Base-by-base conservation (phyloP, 371 early-diverging fungal genomes). In the Circinella umbellata region DNA sequence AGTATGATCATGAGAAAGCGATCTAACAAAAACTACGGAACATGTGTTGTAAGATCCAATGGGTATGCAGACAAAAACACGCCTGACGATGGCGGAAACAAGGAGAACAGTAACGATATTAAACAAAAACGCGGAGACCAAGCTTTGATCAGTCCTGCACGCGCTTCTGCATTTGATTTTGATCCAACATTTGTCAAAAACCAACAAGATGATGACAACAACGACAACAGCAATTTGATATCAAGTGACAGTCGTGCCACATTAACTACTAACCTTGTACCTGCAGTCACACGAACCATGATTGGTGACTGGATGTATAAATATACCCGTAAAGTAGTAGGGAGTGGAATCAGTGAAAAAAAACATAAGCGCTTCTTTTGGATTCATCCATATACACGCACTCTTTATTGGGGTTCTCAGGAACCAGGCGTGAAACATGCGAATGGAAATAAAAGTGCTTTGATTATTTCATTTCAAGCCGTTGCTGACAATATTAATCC, bases 341-440 rank as follows among this genome's bases (percentile, higher is more conserved):
- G 82, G 6, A 71, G 71, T n/a, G 84, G 85, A 20, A 83, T 80
- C n/a, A 84, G 85, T 34, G 90, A 89, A 70, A 88, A 88, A 55
- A 77, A 82, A 13, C 92, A 94, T 62, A 69, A 78, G 54, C 82
- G 94, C 7, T 93, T 89, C 82, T 89, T 93, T 65, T 93, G 94
- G 94, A 80, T 94, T 14, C 92, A 93, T 72, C 94, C 94, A 20
- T 93, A 93, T 66, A 89, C 91, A 48, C 89, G 88, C 68, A 90
- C 90, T 13, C 73, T 94, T 34, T 90, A 92, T 70, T 94, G 94
- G 94, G 87, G 89, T 73, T 76, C 81, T 67, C 80, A 84, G 60
- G 88, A 90, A 46, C 92, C 93, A 6, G 89, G n/a, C 69, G 72
- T 10, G 78, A 81, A 57, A 57, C 57, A 57, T 27, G 83, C 80